Base-by-base conservation (phyloP, 2,329 filamentous ascomycete species). In the Thelonectria rubi region DNA sequence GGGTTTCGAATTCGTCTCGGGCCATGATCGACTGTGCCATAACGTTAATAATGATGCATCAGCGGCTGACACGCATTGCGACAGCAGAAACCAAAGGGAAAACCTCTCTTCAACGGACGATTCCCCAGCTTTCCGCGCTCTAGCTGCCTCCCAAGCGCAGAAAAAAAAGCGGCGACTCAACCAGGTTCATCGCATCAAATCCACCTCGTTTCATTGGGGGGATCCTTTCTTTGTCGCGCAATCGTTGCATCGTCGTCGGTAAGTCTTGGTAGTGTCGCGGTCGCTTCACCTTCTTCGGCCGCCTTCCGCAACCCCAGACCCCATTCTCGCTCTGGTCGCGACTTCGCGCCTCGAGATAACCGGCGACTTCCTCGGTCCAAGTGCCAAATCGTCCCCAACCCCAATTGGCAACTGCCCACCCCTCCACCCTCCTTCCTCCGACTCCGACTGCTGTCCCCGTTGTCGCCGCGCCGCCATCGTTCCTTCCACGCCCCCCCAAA, bases 301-400 rank as follows among this genome's bases (percentile, higher is more conserved):
- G 66, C 67, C 68, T 69, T 68, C 63, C 52, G 43, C 51, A 54
- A 45, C 26, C 45, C 50, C 37, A 52, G 43, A 51, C 21, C 57
- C 43, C 37, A 24, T 45, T 12, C 21, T 45, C 26, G 45, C 51
- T 11, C 10, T 40, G 32, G 11, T 46, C 32, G 26, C 37, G 45
- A 15, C 24, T 30, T 47, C 20, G 3, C 18, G 17, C 34, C 34
- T 54, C 56, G 47, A 63, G 56, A 57, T 65, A 58, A 55, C 69
- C 69, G 69, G 68, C 54, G 55, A 72, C 68, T 68, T 69, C 68
- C 69, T 72, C 69, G 69, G 69, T 66, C 69, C 60, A 64, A 65
- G 53, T 45, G 54, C 58, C 59, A 30, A 65, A 24, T 10, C 11
- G 34, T 21, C 18, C 34, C 49, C 6, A 51, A 53, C 42, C 50